Conservation (phyloP, 1,139 yeast species). For the Pneumocystis carinii region DNA sequence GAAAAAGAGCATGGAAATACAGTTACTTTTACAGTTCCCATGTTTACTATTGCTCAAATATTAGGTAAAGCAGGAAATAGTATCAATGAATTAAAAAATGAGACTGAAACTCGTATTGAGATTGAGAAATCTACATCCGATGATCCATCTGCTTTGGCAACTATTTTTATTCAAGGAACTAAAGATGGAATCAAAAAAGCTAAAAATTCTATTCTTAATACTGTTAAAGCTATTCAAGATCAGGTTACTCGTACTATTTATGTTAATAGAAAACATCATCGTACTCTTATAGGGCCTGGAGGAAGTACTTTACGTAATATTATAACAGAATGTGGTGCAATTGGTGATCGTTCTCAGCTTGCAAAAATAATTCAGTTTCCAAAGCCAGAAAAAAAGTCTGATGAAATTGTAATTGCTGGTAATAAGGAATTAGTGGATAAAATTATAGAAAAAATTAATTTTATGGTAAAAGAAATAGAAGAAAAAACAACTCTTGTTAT, state of each 20-base stretch:
- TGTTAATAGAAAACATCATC: conserved; percentile 69
- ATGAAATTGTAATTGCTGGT: conserved; percentile 55
- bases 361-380: conserved; percentile 60
- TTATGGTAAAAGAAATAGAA: conserved; percentile 51
- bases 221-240: conserved; percentile 56
- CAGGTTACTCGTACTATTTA: conserved; percentile 44
- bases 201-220: conserved; percentile 41
- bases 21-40: conserved; percentile 49
- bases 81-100: conserved; percentile 70
- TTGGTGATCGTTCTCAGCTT: conserved; percentile 28
- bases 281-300: conserved; percentile 64
- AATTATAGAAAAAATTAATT: conserved; percentile 48
- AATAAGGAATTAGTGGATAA: conserved; percentile 59
- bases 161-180: conserved; percentile 65
- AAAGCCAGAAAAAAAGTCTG: conserved; percentile 37
- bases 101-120: conserved; percentile 60
- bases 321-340: conserved; percentile 65
- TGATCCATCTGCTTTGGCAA: conserved; percentile 25
- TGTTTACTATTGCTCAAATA: conserved; percentile 59
- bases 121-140: conserved; percentile 34
- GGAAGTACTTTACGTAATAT: conserved; percentile 67
- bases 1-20: conserved; percentile 77
- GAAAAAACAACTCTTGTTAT: conserved; percentile 42
- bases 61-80: conserved; percentile 83
- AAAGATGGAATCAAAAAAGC: conserved; percentile 70